Evolutionary conservation across 345 rosid genomes (phyloP).

Genomic region (Aurinia saxatilis): DNA sequence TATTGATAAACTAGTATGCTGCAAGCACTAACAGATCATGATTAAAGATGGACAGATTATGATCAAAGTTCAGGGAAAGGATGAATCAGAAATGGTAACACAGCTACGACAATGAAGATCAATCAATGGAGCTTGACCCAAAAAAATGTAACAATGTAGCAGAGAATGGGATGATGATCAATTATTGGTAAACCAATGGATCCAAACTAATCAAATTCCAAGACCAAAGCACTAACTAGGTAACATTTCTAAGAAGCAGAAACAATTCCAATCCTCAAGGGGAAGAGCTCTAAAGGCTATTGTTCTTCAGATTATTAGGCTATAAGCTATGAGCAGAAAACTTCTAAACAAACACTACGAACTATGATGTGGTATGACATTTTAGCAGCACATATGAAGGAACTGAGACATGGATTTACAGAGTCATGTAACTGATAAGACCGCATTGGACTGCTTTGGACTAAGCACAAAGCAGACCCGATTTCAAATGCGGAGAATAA

Average conservation of each 20-base stretch:
- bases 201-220: not conserved
- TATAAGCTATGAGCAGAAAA: not conserved
- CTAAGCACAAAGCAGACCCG: conserved; percentile 25
- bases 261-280: not conserved
- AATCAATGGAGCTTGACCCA: not conserved
- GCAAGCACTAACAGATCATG: not conserved
- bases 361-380: not conserved
- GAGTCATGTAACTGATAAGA: conserved; percentile 6
- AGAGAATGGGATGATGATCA: not conserved
- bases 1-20: not conserved
- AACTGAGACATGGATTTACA: conserved; percentile 1
- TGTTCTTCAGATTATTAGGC: not conserved
- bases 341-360: not conserved
- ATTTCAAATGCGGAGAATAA: conserved; percentile 11
- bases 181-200: not conserved
- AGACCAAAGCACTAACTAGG: not conserved
- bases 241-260: not conserved
- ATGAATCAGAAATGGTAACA: not conserved
- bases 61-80: not conserved
- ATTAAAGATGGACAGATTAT: not conserved
- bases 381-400: not conserved
- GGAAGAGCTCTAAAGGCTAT: not conserved
- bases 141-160: not conserved
- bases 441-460: conserved; percentile 11
- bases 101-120: not conserved